Base-by-base conservation (phyloP, 2,329 filamentous ascomycete species). In the Fusarium abutilonis region DNA sequence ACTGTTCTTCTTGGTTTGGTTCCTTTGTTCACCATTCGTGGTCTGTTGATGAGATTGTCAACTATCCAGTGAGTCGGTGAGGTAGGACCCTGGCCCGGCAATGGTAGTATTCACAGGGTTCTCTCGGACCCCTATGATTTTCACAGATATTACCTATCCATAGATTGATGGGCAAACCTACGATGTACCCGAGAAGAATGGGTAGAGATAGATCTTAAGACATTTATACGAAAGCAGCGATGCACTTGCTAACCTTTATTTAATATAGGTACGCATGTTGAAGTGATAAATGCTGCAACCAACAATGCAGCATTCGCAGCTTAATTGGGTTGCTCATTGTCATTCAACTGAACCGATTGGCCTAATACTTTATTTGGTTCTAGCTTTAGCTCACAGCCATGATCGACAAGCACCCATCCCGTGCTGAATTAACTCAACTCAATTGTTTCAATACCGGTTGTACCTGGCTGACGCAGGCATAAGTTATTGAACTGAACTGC, bases 271-370 rank as follows among this genome's bases (percentile, higher is more conserved):
- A 23, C 21, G 6, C 21, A 23, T 23, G 21, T 23, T 23, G 21
- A 23, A 23, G 21, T 6, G 21, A 23, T 23, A 6, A 4, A 23
- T 23, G 21, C 21, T 23, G 21, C 21, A 23, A 23, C 21, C 21
- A 23, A 6, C 21, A 6, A 9, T 29, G 8, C 28, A 29, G 8
- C 28, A 8, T 29, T 10, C 10, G 9, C 28, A 29, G 8, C 13
- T 46, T n/a, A 13, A 11, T 26, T 3, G 8, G 31, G 29, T 11
- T 9, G 32, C 35, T 46, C 39, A 40, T 14, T 63, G 52, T 63
- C 54, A 63, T 63, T 39, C 48, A 19, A 9, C 21, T 34, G 19
- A 49, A 42, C 13, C 31, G 59, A 63, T 63, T 60, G 48, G 55
- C 8, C 32, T 43, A 6, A 5, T 19, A 9, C 28, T 29, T 29